Evolutionary conservation across 108 stramenopile genomes (phyloP).

Genomic region (Asterionellopsis glacialis): DNA sequence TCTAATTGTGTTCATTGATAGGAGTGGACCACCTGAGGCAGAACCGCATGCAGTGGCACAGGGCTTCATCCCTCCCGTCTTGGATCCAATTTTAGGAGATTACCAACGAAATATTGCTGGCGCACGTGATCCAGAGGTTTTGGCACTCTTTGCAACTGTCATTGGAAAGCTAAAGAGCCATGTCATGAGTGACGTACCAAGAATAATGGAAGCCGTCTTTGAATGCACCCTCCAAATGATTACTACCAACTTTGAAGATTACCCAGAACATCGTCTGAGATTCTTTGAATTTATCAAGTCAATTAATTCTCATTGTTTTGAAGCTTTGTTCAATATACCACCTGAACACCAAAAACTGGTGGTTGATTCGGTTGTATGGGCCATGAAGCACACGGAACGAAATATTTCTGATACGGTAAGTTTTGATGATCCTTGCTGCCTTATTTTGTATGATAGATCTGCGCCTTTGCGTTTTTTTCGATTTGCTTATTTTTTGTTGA

Average conservation of each 20-base stretch:
- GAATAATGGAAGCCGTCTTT: slow-evolving; percentile 96
- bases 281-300: slow-evolving; percentile 95
- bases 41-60: slow-evolving; percentile 85
- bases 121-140: slow-evolving; percentile 94
- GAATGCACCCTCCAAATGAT: slow-evolving; percentile 99
- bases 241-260: slow-evolving; percentile 97
- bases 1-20: slow-evolving; percentile 90
- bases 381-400: slow-evolving; percentile 98
- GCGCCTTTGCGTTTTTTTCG: background rate
- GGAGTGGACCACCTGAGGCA: slow-evolving; percentile 91
- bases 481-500: background rate
- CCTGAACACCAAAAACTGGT: slow-evolving; percentile 96
- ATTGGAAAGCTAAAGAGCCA: slow-evolving; percentile 87
- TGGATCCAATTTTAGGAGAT: slow-evolving; percentile 95
- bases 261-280: slow-evolving; percentile 95
- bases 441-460: background rate
- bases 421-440: background rate
- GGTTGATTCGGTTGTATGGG: slow-evolving; percentile 98
- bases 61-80: slow-evolving; percentile 93
- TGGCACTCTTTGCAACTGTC: slow-evolving; percentile 88
- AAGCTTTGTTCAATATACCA: slow-evolving; percentile 94
- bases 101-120: slow-evolving; percentile 91
- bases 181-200: slow-evolving; percentile 84
- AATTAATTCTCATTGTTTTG: slow-evolving; percentile 91
- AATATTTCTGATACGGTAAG: slow-evolving; percentile 92